phyloP scores from a whole-genome alignment of 1,139 yeast genomes.

The Geotrichum bryndzae region DNA sequence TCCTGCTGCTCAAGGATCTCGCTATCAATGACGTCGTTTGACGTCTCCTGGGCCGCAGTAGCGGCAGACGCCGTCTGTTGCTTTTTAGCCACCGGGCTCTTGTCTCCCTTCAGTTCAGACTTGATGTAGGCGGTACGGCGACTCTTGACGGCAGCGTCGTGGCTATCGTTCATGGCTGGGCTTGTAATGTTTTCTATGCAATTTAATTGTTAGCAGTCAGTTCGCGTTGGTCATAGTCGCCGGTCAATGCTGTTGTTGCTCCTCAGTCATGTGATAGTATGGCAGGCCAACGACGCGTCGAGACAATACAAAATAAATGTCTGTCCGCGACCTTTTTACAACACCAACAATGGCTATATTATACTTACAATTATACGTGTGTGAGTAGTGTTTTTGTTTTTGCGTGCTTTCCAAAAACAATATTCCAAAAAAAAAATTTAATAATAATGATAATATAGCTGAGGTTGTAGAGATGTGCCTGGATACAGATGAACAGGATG shows the following conservation, averaged over 20 bases:
- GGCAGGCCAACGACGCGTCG: background rate
- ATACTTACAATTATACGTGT: too few species aligned
- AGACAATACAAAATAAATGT: background rate
- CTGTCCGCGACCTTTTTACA: background rate
- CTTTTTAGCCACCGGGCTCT: background rate
- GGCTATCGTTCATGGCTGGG: conserved; percentile 1
- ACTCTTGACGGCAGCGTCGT: conserved; percentile 5
- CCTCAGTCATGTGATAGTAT: background rate
- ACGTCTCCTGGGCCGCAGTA: background rate
- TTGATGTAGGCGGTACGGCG: background rate
- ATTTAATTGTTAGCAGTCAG: background rate
- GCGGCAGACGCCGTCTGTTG: background rate
- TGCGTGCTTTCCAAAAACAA: too few species aligned
- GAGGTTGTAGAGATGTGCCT: background rate
- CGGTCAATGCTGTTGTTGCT: too few species aligned
- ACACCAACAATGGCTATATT: background rate
- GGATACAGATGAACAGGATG: background rate
- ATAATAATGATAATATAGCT: too few species aligned
- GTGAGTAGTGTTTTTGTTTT: too few species aligned
- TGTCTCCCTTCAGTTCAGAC: background rate
- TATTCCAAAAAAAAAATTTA: too few species aligned
- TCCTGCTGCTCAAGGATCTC: conserved; percentile 10
- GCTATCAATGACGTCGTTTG: conserved; percentile 9
- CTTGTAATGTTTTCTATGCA: background rate
- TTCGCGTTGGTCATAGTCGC: background rate